Base-by-base conservation (phyloP, 371 early-diverging fungal genomes). In the Syncephalastrum monosporum region DNA sequence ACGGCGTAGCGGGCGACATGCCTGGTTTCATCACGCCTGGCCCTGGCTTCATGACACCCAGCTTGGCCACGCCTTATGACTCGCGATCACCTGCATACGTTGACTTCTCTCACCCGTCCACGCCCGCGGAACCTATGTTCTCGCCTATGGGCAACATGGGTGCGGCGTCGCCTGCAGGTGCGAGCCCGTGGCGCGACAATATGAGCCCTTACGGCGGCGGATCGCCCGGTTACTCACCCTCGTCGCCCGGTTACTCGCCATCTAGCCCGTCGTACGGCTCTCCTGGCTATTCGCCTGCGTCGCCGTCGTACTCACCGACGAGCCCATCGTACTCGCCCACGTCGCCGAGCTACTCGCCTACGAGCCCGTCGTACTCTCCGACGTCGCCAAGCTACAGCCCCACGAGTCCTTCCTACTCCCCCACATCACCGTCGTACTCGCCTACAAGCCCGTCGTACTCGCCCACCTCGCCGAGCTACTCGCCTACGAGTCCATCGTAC, bases 401-500 rank as follows among this genome's bases (percentile, higher is more conserved):
- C 15, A 88, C 88, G 6, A 75, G 76, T 29, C 89, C 87, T 13
- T 68, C 73, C 41, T 89, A 87, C 62, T 79, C 83, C 3, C 91
- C 93, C 13, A 90, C 91, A 5, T 75, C 72, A 46, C 95, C 96
- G n/a, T 77, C 79, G 21, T 93, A 95, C 67, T 81, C 81, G 0
- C 93, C 91, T 0, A 89, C 88, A 3, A 72, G 75, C 13, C 92
- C 93, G 21, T 78, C 80, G 58, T 92, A 87, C 61, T 74, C 76
- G 50, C 91, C 96, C 1, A 88, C 91, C 12, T 77, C 78, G 47
- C 91, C 92, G 5, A 77, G 82, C 17, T 91, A 92, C 55, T 74
- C 78, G 1, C 94, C 95, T 5, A 90, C 93, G 23, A 74, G 75
- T 19, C 94, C 92, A 13, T 74, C 76, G 17, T 94, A 95, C 69